Conservation (phyloP, 148 eudicot genomes). For the Selenicereus undatus region DNA sequence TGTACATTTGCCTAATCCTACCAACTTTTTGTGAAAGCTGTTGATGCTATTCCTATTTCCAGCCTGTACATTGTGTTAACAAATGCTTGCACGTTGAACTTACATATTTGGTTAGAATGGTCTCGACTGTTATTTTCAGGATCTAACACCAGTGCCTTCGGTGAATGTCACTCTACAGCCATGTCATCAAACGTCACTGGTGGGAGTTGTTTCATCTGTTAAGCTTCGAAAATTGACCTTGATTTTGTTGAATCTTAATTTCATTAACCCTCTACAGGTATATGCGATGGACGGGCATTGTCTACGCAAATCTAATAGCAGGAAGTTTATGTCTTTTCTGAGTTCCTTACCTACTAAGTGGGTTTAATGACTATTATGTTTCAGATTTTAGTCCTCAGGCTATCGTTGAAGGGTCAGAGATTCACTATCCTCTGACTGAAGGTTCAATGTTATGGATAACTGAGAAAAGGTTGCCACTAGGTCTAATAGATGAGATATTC, state of each 20-base stretch:
- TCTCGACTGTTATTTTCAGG: conserved; percentile 35
- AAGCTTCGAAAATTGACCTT: not conserved
- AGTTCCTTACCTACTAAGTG: not conserved
- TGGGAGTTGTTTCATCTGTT: conserved; percentile 71
- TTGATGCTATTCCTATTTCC: too few species aligned
- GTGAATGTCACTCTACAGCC: conserved; percentile 61
- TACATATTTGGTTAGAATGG: not conserved
- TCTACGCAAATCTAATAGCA: not conserved
- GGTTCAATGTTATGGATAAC: conserved; percentile 92
- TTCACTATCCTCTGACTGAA: conserved; percentile 76
- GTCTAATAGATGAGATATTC: conserved; percentile 85
- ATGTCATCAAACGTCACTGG: conserved; percentile 62
- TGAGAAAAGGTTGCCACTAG: conserved; percentile 68
- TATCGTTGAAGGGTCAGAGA: conserved; percentile 84
- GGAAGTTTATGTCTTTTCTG: not conserved
- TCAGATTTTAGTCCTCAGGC: conserved; percentile 72
- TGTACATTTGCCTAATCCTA: not conserved
- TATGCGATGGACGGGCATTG: conserved; percentile 2
- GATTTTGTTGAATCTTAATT: conserved; percentile 1
- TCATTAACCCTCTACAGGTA: not conserved
- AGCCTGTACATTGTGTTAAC: too few species aligned
- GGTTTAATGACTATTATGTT: conserved; percentile 1
- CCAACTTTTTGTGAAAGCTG: not conserved
- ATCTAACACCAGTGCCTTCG: conserved; percentile 77
- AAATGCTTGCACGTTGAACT: too few species aligned